Base-by-base conservation (phyloP, 2,329 filamentous ascomycete species). In the Fusarium burgessii region DNA sequence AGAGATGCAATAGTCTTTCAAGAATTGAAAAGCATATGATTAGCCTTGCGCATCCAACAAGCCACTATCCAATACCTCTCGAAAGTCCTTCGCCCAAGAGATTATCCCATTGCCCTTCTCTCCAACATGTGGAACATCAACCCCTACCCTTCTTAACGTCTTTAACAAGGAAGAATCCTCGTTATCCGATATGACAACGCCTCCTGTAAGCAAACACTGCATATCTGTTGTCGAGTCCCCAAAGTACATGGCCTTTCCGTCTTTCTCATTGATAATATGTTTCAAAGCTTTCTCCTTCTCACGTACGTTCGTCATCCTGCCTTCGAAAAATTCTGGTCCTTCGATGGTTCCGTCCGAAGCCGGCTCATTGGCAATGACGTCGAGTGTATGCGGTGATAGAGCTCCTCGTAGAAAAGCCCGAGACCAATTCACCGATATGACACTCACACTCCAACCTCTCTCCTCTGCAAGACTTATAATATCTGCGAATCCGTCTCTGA, bases 141-240 rank as follows among this genome's bases (percentile, higher is more conserved):
- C 62, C 3, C 82, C 80, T 1, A 86, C 57, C 15, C 83, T 79
- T 5, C 66, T 63, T 32, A 86, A 69, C 6, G 81, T 79, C 49
- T 68, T 71, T 50, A 85, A 62, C 38, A 86, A 72, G 25, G 73
- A 68, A n/a, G 72, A 78, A 8, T 64, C 71, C 62, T 79, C 79
- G 18, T 78, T 72, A 40, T 83, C 74, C 2, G 84, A 80, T 41
- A 90, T 80, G 43, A 86, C 82, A 25, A 89, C 77, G 7, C 87
- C 88, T 9, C 79, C 77, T 25, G 77, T 74, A 7, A 88, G 70
- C 40, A 90, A 77, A 63, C 87, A 89, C 73, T 85, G 83, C 60
- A 89, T 77, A 74, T 90, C 88, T 3, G 87, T 89, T 4, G 82
- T 82, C 32, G 87, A 88, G 75, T 90, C 88, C 11, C 88, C 88